Conservation (phyloP, 2,329 filamentous ascomycete species). For the Hypoxylon sp. region DNA sequence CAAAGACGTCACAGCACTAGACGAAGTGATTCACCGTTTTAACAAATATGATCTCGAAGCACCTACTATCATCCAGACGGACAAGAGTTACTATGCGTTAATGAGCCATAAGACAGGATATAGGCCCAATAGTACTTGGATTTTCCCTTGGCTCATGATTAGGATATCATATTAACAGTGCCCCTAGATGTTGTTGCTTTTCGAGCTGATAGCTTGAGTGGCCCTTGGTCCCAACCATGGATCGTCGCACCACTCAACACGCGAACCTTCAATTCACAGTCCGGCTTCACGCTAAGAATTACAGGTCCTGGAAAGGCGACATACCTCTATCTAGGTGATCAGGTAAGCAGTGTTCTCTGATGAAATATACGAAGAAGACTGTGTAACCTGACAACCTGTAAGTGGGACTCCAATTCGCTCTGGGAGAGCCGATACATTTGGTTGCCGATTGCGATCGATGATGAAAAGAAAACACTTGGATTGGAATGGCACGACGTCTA, state of each 20-base stretch:
- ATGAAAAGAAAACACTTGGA: constrained; percentile 64
- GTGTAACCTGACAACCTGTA: neutral
- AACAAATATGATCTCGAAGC: constrained; percentile 74
- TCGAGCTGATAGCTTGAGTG: constrained; percentile 64
- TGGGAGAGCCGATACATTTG: constrained; percentile 73
- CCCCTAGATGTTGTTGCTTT: constrained; percentile 67
- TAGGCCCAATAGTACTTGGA: constrained; percentile 66
- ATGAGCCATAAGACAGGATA: constrained; percentile 77
- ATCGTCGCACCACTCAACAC: constrained; percentile 67
- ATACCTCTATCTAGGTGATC: constrained; percentile 66
- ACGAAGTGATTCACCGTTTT: constrained; percentile 68
- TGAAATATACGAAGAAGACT: neutral
- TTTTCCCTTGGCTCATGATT: neutral
- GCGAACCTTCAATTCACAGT: constrained; percentile 68
- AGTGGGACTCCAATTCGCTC: constrained; percentile 69
- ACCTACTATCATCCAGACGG: constrained; percentile 72
- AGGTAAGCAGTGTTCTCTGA: constrained; percentile 45
- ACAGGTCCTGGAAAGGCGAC: constrained; percentile 65
- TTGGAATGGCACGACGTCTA: constrained; percentile 70
- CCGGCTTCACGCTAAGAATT: constrained; percentile 65
- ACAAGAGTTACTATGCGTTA: constrained; percentile 71
- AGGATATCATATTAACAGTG: constrained; percentile 8
- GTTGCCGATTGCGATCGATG: constrained; percentile 68
- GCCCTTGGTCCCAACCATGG: constrained; percentile 69
- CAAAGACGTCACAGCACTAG: constrained; percentile 65